Conservation (phyloP, 2,329 filamentous ascomycete species). For the Grosmannia serpens region DNA sequence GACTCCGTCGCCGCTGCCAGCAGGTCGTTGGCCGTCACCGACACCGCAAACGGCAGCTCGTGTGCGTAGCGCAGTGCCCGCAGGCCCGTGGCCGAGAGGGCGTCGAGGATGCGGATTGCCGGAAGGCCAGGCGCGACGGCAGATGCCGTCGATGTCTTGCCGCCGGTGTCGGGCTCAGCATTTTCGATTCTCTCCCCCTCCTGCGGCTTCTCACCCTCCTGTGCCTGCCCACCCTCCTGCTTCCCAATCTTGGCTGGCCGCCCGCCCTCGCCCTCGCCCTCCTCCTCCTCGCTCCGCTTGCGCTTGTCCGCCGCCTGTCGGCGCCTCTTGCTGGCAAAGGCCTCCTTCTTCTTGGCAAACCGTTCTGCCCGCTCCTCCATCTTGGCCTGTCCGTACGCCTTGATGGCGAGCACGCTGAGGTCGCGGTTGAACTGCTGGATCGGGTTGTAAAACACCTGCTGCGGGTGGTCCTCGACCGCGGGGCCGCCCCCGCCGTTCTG, state of each 20-base stretch:
- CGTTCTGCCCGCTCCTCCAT: slow-evolving; percentile 37
- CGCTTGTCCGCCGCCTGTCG: slow-evolving; percentile 20
- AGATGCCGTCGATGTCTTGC: not conserved
- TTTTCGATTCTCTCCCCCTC: not conserved
- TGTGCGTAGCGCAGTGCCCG: slow-evolving; percentile 84
- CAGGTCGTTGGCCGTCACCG: slow-evolving; percentile 82
- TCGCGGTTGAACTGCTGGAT: slow-evolving; percentile 99
- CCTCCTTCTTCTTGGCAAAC: slow-evolving; percentile 44
- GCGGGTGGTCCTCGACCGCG: slow-evolving; percentile 46
- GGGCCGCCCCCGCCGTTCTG: slow-evolving; percentile 21
- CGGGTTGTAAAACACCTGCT: slow-evolving; percentile 95
- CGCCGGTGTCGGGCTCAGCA: not conserved
- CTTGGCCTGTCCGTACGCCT: slow-evolving; percentile 66
- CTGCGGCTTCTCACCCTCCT: no score
- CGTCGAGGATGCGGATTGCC: slow-evolving; percentile 79
- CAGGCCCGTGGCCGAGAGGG: slow-evolving; percentile 85
- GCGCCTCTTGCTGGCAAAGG: slow-evolving; percentile 28
- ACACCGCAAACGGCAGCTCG: slow-evolving; percentile 75
- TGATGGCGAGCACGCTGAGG: slow-evolving; percentile 83
- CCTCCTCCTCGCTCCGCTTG: slow-evolving; percentile 26
- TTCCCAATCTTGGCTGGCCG: slow-evolving; percentile 18
- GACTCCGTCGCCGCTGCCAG: slow-evolving; percentile 64
- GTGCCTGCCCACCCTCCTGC: not conserved
- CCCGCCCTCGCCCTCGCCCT: slow-evolving; percentile 12
- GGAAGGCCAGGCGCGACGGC: slow-evolving; percentile 12